Conservation (phyloP, 805 yeast genomes). For the Saccharomycopsis selenospora region DNA sequence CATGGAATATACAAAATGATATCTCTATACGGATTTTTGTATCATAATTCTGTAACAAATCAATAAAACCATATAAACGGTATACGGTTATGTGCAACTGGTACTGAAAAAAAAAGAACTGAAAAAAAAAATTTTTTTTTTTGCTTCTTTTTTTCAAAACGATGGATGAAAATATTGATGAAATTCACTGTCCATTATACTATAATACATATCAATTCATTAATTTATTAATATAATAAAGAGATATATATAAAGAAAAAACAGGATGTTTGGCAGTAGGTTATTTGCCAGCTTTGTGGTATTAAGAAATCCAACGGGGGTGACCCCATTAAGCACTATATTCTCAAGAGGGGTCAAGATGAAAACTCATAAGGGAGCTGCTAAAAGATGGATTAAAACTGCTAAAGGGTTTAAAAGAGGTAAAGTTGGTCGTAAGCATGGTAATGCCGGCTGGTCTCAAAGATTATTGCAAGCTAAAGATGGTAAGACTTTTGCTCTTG, state of each 20-base stretch:
- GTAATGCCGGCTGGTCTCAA: slow-evolving; percentile 81
- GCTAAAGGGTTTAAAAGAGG: slow-evolving; percentile 62
- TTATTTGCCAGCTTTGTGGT: neutral
- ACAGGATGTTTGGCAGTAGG: slow-evolving; percentile 1
- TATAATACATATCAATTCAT: too few relatives aligned
- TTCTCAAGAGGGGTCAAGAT: slow-evolving; percentile 33
- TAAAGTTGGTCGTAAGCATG: slow-evolving; percentile 84
- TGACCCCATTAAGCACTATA: slow-evolving; percentile 17
- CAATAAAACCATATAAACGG: too few relatives aligned
- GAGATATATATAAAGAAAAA: too few relatives aligned
- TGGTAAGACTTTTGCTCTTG: slow-evolving; percentile 48
- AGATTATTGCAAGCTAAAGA: slow-evolving; percentile 52
- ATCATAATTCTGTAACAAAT: too few relatives aligned
- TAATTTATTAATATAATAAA: too few relatives aligned
- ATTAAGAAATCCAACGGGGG: slow-evolving; percentile 8
- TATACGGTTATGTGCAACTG: too few relatives aligned
- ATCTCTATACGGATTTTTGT: too few relatives aligned
- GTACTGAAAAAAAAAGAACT: too few relatives aligned
- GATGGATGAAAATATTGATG: neutral
- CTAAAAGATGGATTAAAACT: slow-evolving; percentile 77
- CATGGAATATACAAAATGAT: too few relatives aligned
- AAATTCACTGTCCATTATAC: too few relatives aligned
- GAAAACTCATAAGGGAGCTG: slow-evolving; percentile 83
- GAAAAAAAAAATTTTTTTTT: too few relatives aligned
- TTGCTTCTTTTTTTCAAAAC: neutral